Evolutionary conservation across 2,329 filamentous ascomycete genomes (phyloP), one percentile per base, ranked within the genome.

Genomic region (Huntiella moniliformis): DNA sequence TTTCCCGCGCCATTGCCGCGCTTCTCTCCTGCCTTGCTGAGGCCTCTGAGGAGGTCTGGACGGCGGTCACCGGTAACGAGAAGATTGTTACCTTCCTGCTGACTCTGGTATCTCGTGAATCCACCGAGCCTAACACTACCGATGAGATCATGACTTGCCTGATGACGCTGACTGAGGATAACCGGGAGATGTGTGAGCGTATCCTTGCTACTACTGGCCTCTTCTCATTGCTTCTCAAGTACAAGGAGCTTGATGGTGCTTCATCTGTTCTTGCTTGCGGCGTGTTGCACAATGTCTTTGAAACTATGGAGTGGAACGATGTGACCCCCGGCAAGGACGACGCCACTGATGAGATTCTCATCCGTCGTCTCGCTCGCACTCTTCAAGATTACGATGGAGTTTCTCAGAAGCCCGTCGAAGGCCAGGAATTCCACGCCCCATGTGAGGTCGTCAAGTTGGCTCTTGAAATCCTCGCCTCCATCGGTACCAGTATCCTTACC

Each of bases 381-480:
- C 53, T 70, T n/a, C 60, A 62, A 44, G 56, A 56, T 46, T 52
- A 52, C 41, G 41, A 39, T 16, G 49, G 38, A 4, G 40, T 47
- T 7, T 38, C 39, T 8, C 13, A 33, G 10, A 51, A 46, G 42
- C 44, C 51, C 8, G 35, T 34, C 8, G 44, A 46, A 11, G 45
- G 44, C 11, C 37, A 46, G 17, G 49, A 52, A 22, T 64, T 60
- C 54, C 61, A 61, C 6, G 63, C 59, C 50, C 59, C 65, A 1
- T 52, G 59, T 5, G 68, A 73, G 51, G 63, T 68, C 35, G 57
- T 71, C 44, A 64, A 71, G 54, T 57, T 75, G 12, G 73, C 73
- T 3, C 60, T 81, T 0, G 74, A 80, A 57, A 71, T 76, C 12
- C 62, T 79, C 0, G 76, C 74, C 3, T 74, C 74, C 5, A 79